Percentiles rank a stretch among this genome's conserved stretches.
phyloP scores from a whole-genome alignment of 768 basidiomycete genomes.

The Crucibulum laeve region DNA sequence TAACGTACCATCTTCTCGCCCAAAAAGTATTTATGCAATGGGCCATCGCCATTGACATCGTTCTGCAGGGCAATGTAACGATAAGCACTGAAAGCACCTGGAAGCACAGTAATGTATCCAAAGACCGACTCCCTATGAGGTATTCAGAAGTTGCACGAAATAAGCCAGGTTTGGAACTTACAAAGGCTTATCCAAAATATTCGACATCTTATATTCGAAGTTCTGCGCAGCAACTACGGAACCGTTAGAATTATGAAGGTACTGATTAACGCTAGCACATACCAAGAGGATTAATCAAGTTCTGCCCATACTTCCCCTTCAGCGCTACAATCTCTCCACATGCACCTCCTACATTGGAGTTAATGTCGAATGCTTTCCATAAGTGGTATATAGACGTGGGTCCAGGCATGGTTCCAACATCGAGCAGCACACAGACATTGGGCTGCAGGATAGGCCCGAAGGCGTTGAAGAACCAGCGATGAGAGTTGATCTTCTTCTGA shows the following conservation, averaged over 20 bases:
- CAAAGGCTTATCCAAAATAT: conserved; percentile 89
- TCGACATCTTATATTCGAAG: conserved; percentile 93
- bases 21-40: conserved; percentile 92
- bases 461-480: conserved; percentile 93
- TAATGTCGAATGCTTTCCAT: conserved; percentile 94
- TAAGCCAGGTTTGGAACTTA: conserved; percentile 18
- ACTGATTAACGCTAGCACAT: conserved; percentile 5
- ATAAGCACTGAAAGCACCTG: conserved; percentile 91
- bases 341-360: conserved; percentile 86
- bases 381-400: conserved; percentile 87
- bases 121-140: conserved; percentile 66
- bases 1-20: conserved; percentile 83
- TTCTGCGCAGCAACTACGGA: conserved; percentile 78
- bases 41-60: conserved; percentile 77
- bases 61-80: conserved; percentile 90
- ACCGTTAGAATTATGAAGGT: neutral
- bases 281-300: conserved; percentile 74
- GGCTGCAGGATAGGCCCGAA: conserved; percentile 80
- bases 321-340: conserved; percentile 95
- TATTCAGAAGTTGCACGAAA: neutral
- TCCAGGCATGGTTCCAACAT: conserved; percentile 80
- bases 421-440: conserved; percentile 89
- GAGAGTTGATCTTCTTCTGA: conserved; percentile 95
- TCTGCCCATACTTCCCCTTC: conserved; percentile 78
- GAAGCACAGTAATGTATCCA: conserved; percentile 92